Evolutionary conservation across 805 yeast species (phyloP).

Genomic region (Schwanniomyces yamadae): DNA sequence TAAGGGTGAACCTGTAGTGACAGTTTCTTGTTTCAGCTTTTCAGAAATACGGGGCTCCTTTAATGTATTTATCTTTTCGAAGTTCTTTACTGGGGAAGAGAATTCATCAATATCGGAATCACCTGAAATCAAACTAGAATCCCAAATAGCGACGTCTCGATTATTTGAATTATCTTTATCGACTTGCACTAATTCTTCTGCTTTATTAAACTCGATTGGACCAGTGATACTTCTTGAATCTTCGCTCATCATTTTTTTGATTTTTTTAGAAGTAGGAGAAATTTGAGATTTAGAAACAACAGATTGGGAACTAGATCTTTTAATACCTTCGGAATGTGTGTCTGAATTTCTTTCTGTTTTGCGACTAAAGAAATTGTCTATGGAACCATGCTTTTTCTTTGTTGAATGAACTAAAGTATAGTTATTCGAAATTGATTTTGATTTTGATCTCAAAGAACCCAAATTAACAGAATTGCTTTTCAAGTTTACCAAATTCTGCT

Average conservation of each 20-base stretch:
- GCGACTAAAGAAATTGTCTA: slow-evolving; percentile 8
- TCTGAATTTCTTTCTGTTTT: slow-evolving; percentile 1
- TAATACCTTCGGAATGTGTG: slow-evolving; percentile 2
- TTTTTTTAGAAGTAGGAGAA: slow-evolving; percentile 19
- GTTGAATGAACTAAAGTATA: not conserved
- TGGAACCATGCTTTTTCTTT: slow-evolving; percentile 1
- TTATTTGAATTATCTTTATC: too few species aligned
- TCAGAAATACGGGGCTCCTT: too few species aligned
- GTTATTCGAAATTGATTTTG: not conserved
- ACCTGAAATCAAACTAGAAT: slow-evolving; percentile 13
- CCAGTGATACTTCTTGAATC: too few species aligned
- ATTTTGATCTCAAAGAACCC: not conserved
- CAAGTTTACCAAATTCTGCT: slow-evolving; percentile 27
- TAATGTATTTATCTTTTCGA: too few species aligned
- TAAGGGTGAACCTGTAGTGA: too few species aligned
- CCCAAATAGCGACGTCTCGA: slow-evolving; percentile 1
- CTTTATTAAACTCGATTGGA: too few species aligned
- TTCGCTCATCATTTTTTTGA: not conserved
- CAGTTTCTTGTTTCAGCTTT: too few species aligned
- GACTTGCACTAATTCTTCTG: too few species aligned
- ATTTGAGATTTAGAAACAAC: slow-evolving; percentile 4
- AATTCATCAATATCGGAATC: slow-evolving; percentile 32
- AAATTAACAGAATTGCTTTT: slow-evolving; percentile 18
- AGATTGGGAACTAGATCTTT: not conserved
- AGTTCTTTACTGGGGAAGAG: slow-evolving; percentile 22